These are phyloP conservation scores for Stachybotrys chartarum DNA, from an alignment of 2,329 filamentous ascomycete species.

Conservation along the genomic window DNA sequence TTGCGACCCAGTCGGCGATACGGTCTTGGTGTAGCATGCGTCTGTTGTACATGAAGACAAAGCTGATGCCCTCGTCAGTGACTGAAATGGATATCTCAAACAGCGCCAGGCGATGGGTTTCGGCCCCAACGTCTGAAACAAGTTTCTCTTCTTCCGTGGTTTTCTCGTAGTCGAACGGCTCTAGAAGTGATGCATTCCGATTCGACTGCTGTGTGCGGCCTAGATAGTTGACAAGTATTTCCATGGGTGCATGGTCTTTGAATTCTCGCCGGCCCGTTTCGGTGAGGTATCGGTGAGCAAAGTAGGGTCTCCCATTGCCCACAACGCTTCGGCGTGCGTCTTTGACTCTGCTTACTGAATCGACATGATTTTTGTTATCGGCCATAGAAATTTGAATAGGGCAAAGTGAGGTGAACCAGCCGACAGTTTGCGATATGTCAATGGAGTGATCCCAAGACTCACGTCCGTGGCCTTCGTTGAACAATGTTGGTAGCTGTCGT, in stretches of 20 bases:
- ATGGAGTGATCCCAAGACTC: conserved; percentile 23
- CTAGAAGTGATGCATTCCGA: background rate
- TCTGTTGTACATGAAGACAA: conserved; percentile 1
- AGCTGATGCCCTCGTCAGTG: conserved; percentile 5
- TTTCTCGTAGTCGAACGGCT: conserved; percentile 1
- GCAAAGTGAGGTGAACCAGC: conserved; percentile 37
- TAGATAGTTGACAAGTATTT: conserved; percentile 9
- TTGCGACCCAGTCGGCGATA: conserved; percentile 4
- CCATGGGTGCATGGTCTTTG: conserved; percentile 3
- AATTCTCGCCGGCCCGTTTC: background rate
- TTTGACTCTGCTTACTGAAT: conserved; percentile 7
- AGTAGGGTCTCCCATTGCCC: conserved; percentile 5
- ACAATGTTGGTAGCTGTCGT: conserved; percentile 25
- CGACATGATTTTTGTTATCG: background rate
- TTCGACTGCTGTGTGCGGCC: conserved; percentile 9
- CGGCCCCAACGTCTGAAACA: conserved; percentile 1
- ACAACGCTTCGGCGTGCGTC: conserved; percentile 6
- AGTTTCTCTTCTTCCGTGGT: conserved; percentile 1
- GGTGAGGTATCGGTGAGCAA: conserved; percentile 3
- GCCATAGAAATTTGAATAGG: conserved; percentile 17
- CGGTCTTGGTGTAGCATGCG: background rate
- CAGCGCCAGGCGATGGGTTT: conserved; percentile 5
- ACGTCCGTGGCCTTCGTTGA: conserved; percentile 34
- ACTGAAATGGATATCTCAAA: conserved; percentile 13
- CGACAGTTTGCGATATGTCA: conserved; percentile 31